Evolutionary conservation across 441 rosid species (phyloP).

Genomic region (Hypseocharis bilobata): DNA sequence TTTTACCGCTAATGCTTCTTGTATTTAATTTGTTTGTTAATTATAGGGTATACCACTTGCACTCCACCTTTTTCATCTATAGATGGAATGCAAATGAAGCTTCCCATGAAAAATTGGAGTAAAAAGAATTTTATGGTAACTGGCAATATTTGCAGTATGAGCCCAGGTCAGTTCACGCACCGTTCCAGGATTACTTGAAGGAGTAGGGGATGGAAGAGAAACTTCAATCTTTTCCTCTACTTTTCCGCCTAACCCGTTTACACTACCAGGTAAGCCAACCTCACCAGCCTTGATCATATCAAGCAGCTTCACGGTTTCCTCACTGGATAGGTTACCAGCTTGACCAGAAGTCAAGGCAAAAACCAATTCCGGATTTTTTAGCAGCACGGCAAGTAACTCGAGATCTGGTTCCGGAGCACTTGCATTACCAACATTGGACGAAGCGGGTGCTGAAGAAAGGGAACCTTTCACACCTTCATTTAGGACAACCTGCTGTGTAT

Average conservation of each 20-base stretch:
- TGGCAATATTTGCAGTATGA: slow-evolving; percentile 27
- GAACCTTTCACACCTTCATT: slow-evolving; percentile 31
- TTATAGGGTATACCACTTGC: too few species aligned
- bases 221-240: slow-evolving; percentile 69
- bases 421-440: slow-evolving; percentile 31
- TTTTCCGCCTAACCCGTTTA: slow-evolving; percentile 32
- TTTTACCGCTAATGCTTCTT: not conserved
- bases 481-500: slow-evolving; percentile 26
- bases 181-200: slow-evolving; percentile 79
- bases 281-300: slow-evolving; percentile 81
- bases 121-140: slow-evolving; percentile 20
- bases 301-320: slow-evolving; percentile 76
- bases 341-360: slow-evolving; percentile 81
- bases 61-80: too few species aligned
- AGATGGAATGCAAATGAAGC: slow-evolving; percentile 3
- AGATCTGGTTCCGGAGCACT: slow-evolving; percentile 61
- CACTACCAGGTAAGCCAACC: slow-evolving; percentile 30
- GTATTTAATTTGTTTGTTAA: not conserved
- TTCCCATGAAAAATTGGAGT: slow-evolving; percentile 16
- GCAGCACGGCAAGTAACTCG: slow-evolving; percentile 83
- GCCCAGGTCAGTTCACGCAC: slow-evolving; percentile 60
- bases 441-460: slow-evolving; percentile 26
- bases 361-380: slow-evolving; percentile 82
- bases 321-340: slow-evolving; percentile 47
- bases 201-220: slow-evolving; percentile 97